These are phyloP conservation scores for Irpex sp. DNA, from an alignment of 1,284 basidiomycete genomes.

Conservation along the genomic window DNA sequence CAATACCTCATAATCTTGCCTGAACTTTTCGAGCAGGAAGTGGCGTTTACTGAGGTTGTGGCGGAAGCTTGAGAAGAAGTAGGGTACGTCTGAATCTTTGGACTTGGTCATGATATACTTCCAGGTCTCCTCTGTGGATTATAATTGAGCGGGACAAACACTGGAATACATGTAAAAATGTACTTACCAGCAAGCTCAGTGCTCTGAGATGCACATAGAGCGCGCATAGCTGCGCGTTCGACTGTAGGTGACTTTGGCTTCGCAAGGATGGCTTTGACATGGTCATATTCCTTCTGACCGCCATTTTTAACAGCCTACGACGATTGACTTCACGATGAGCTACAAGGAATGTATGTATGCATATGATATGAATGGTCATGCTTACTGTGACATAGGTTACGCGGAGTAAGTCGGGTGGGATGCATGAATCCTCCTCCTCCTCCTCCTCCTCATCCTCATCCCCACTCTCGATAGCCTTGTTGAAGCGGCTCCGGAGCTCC, in stretches of 20 bases:
- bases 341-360: no score
- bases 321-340: background rate
- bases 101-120: constrained; percentile 48
- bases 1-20: constrained; percentile 49
- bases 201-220: constrained; percentile 9
- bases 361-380: no score
- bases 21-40: constrained; percentile 41
- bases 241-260: constrained; percentile 72
- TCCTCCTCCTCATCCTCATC: no score
- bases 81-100: constrained; percentile 62
- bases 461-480: constrained; percentile 64
- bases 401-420: constrained; percentile 74
- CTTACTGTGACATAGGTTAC: constrained; percentile 49
- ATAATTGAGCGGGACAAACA: constrained; percentile 27
- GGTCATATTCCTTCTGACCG: constrained; percentile 74
- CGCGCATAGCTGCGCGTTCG: constrained; percentile 63
- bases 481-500: constrained; percentile 77
- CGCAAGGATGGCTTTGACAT: constrained; percentile 64
- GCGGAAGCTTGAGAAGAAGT: constrained; percentile 45
- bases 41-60: constrained; percentile 41
- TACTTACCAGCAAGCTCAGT: constrained; percentile 5
- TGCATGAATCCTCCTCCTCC: constrained; percentile 62
- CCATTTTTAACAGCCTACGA: constrained; percentile 43
- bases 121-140: constrained; percentile 50
- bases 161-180: background rate